phyloP scores from a whole-genome alignment of 192 early-diverging fungal species.

The Rhizophagus prolifer region DNA sequence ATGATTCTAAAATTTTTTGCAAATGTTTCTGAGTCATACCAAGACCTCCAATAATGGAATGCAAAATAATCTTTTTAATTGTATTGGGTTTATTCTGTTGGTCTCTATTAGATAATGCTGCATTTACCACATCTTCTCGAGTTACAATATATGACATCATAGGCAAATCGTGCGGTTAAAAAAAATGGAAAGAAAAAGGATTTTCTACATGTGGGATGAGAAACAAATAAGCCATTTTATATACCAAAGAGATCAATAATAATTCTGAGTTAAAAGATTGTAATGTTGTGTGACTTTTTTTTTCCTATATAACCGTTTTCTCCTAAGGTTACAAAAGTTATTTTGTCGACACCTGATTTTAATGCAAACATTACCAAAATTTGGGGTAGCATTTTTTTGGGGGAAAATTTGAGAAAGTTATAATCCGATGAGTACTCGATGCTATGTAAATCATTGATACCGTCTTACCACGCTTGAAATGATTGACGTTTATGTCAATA shows the following conservation, averaged over 20 bases:
- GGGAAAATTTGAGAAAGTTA: not conserved
- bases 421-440: not conserved
- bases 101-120: not conserved
- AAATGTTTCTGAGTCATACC: not conserved
- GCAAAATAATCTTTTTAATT: not conserved
- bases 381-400: conserved; percentile 24
- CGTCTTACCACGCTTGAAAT: not conserved
- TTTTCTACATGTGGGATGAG: not conserved
- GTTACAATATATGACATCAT: not conserved
- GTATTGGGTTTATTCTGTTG: not conserved
- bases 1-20: conserved; percentile 16
- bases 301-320: not conserved
- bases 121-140: not conserved
- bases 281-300: not conserved
- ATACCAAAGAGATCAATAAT: conserved; percentile 1
- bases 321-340: not conserved
- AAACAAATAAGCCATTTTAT: not conserved
- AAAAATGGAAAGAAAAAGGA: not conserved
- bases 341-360: not conserved
- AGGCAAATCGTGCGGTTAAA: not conserved
- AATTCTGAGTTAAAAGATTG: not conserved
- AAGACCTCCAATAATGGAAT: conserved; percentile 21
- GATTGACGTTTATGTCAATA: too few species aligned
- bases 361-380: conserved; percentile 23
- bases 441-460: not conserved